Base-by-base conservation (phyloP, 2,329 filamentous ascomycete species). In the Venturia asperata region DNA sequence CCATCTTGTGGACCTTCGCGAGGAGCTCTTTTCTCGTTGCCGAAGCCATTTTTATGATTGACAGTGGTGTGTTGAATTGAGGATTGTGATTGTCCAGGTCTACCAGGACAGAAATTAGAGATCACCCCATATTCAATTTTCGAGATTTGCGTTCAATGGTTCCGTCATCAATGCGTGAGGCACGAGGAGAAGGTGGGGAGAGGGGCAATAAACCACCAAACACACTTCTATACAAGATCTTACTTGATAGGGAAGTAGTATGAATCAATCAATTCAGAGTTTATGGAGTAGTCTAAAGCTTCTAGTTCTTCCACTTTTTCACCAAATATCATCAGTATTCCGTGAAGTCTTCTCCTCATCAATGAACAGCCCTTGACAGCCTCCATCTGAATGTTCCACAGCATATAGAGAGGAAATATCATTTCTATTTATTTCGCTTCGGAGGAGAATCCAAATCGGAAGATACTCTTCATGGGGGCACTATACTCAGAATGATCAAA, bases 1-100 rank as follows among this genome's bases (percentile, higher is more conserved):
- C 85, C 80, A 99, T 89, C 74, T 88, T 91, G 82, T 88, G 89
- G 73, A 92, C 91, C 77, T 90, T 93, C 70, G 81, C 78, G 66
- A 99, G 81, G 64, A 96, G 80, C 70, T 89, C 86, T 76, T 86
- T 90, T 27, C 92, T 91, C 34, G 86, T 79, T 68, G 84, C 78
- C 67, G 88, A 70, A 24, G 77, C 75, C 47, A 64, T 56, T 30
- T 30, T 30, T 24, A 19, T 43, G n/a, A 24, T 61, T 27, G 34
- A 37, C 6, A 7, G 9, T 6, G 19, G 17, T 1, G n/a, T 11
- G 19, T 19, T 37, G 13, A 19, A 41, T 37, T 63, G 37, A n/a
- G 17, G 27, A n/a, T 10, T 58, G 7, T n/a, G 17, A 34, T 37
- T 58, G 30, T 37, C 52, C 49, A 34, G 19, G 7, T 15, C 52